Percentiles rank a stretch among this genome's conserved stretches.
These are phyloP conservation scores for Neurospora sublineolata DNA, from an alignment of 495 filamentous ascomycete species.

Conservation along the genomic window DNA sequence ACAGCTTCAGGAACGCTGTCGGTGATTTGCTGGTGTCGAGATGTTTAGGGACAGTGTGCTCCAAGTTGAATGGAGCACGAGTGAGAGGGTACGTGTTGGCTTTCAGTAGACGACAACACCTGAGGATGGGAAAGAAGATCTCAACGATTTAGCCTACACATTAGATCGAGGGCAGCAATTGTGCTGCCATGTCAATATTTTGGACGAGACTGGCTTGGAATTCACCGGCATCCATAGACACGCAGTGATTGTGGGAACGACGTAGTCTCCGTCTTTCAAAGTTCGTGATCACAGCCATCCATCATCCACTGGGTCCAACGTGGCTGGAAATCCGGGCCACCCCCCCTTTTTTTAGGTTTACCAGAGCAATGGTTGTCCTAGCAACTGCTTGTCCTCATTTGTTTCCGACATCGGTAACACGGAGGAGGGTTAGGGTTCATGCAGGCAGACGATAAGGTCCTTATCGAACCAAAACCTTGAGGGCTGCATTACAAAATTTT, in stretches of 20 bases:
- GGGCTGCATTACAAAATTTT: not conserved
- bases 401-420: not conserved
- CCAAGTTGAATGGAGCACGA: not conserved
- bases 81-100: not conserved
- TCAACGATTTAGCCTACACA: not conserved
- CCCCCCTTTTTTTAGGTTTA: not conserved
- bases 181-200: not conserved
- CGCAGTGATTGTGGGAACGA: not conserved
- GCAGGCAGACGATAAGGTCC: not conserved
- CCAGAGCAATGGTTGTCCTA: not conserved
- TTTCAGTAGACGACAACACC: not conserved
- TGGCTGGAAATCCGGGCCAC: not conserved
- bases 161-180: not conserved
- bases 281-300: not conserved
- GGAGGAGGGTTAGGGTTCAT: not conserved
- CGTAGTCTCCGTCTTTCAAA: not conserved
- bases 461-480: not conserved
- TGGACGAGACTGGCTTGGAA: not conserved
- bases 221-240: not conserved
- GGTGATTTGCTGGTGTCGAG: not conserved
- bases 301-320: not conserved
- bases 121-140: not conserved
- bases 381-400: not conserved
- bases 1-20: not conserved
- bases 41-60: not conserved